A percentile compares a stretch with the other conserved stretches of the same genome.
Evolutionary conservation across 441 rosid genomes (phyloP).

Genomic region (Pelargonium fulgidum): DNA sequence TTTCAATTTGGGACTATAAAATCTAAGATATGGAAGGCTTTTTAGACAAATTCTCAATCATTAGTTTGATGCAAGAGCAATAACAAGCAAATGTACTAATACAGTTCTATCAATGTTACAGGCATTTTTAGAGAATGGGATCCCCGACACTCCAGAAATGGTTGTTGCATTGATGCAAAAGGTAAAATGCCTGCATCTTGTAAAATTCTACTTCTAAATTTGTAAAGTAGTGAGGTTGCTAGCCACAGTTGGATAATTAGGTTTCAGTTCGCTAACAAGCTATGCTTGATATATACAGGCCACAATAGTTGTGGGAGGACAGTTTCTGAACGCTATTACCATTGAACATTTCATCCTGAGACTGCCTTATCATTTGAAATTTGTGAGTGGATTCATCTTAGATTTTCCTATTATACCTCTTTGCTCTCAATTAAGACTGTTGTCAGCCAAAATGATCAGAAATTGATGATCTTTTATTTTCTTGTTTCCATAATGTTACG

Average conservation of each 20-base stretch:
- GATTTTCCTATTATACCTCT: constrained; percentile 16
- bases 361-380: constrained; percentile 62
- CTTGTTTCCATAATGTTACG: too few relatives aligned
- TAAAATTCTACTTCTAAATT: background rate
- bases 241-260: background rate
- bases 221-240: too few relatives aligned
- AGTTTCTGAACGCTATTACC: constrained; percentile 59
- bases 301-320: constrained; percentile 63
- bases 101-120: constrained; percentile 19
- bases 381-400: constrained; percentile 33
- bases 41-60: background rate
- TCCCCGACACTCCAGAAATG: constrained; percentile 59
- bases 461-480: background rate
- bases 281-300: constrained; percentile 35
- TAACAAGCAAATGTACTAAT: background rate
- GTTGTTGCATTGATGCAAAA: constrained; percentile 58
- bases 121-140: constrained; percentile 72
- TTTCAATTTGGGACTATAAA: background rate
- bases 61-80: background rate
- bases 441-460: too few relatives aligned
- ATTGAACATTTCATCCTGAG: constrained; percentile 82
- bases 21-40: background rate
- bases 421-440: background rate
- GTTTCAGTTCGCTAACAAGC: background rate
- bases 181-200: constrained; percentile 29